Base-by-base conservation (phyloP, 768 basidiomycete species). In the Daedaleopsis sinensis region DNA sequence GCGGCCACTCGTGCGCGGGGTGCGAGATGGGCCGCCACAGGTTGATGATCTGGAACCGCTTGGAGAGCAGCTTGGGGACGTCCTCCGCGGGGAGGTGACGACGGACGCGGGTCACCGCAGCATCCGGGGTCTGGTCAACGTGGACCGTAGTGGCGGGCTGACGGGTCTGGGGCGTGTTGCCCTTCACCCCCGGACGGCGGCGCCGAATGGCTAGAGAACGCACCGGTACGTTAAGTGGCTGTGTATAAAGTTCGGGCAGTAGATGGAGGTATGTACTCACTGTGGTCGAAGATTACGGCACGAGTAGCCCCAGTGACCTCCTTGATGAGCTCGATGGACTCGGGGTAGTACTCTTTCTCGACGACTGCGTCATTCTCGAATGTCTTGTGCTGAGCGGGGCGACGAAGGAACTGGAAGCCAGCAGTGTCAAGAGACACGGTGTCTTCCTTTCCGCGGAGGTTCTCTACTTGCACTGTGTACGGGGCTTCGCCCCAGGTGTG, bases 231-330 rank as follows among this genome's bases (percentile, higher is more conserved):
- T 19, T 15, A 21, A 27, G 3, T n/a, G 19, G 4, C 5, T 52
- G 32, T 27, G 21, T 12, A 32, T 21, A 7, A 18, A 13, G n/a
- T 18, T 37, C n/a, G 1, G 2, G 21, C 46, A 6, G 3, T 47
- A 15, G 23, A 24, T 24, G 15, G n/a, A n/a, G 68, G 27, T n/a
- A n/a, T n/a, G n/a, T n/a, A n/a, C 85, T 56, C 59, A 85, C 87
- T 87, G 67, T 88, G 86, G 65, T 88, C 86, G 64, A 89, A 89
- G 13, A 87, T 55, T n/a, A 86, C 81, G 11, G 86, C 84, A 23
- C 78, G 75, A 64, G 76, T 82, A 0, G 87, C 88, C 3, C 88
- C 86, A 0, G 86, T 87, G 11, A 83, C 55, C 59, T 82, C 70
- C 75, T 88, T 87, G 46, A 88, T 70, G 46, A 87, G 74, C 67